phyloP scores from a whole-genome alignment of 2,329 filamentous ascomycete genomes.

The Stenocarpella maydis region DNA sequence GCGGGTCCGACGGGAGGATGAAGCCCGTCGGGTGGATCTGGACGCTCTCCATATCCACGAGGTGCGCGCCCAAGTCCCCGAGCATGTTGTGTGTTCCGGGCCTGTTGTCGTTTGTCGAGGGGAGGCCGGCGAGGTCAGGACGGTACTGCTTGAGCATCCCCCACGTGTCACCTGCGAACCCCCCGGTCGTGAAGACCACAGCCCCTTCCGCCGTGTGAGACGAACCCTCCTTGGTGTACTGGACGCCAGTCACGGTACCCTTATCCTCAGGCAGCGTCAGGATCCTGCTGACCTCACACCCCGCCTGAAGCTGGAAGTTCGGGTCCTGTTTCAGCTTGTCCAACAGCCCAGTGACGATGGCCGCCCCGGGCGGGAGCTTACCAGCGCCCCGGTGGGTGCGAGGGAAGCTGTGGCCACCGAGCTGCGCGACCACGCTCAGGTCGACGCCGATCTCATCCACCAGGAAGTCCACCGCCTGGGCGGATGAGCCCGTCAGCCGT shows the following conservation, averaged over 20 bases:
- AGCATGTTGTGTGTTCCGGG: conserved; percentile 61
- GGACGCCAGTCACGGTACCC: conserved; percentile 58
- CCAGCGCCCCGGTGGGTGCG: conserved; percentile 66
- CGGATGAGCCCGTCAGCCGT: conserved; percentile 57
- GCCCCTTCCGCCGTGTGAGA: conserved; percentile 55
- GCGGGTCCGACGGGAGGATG: conserved; percentile 59
- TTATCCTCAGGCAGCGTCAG: conserved; percentile 42
- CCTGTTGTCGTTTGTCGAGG: conserved; percentile 69
- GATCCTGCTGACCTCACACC: conserved; percentile 61
- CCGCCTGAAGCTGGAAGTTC: conserved; percentile 60
- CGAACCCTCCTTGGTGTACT: conserved; percentile 51
- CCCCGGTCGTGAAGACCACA: conserved; percentile 68
- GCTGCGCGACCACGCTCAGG: conserved; percentile 62
- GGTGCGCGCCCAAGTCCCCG: conserved; percentile 47
- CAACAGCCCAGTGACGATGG: conserved; percentile 64
- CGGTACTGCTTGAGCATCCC: conserved; percentile 65
- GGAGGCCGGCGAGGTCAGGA: conserved; percentile 65
- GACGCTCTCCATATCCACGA: conserved; percentile 63
- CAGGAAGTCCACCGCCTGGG: conserved; percentile 62
- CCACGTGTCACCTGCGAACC: conserved; percentile 68
- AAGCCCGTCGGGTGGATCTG: conserved; percentile 74
- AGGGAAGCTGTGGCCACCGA: conserved; percentile 66
- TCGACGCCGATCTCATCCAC: conserved; percentile 65
- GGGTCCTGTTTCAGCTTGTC: conserved; percentile 57
- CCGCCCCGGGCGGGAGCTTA: conserved; percentile 64